Evolutionary conservation across 1,284 basidiomycete species (phyloP).

Genomic region (Tremellales sp.): DNA sequence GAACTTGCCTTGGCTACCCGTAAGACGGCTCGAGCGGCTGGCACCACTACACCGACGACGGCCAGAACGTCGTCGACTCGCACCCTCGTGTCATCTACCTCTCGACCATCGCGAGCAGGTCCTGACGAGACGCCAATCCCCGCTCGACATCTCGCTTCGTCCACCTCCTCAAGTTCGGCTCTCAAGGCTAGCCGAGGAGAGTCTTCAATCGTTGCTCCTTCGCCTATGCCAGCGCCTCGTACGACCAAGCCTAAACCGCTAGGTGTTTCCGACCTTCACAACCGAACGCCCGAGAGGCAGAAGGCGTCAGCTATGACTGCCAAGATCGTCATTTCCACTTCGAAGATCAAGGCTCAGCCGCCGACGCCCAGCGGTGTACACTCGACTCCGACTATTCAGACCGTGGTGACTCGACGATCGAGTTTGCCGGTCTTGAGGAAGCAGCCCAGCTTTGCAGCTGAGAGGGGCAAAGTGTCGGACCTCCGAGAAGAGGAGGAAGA

Average conservation of each 20-base stretch:
- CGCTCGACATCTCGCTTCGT: neutral
- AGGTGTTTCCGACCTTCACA: neutral
- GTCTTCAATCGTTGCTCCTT: constrained; percentile 1
- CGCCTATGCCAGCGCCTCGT: too few species aligned
- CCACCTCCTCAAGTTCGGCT: neutral
- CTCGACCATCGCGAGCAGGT: neutral
- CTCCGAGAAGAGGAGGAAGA: neutral
- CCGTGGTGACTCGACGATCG: constrained; percentile 11
- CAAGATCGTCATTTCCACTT: neutral
- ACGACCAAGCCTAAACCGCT: neutral
- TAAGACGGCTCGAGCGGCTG: too few species aligned
- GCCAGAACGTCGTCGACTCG: neutral
- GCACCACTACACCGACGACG: neutral
- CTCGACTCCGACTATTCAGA: neutral
- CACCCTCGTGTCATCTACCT: neutral
- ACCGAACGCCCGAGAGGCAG: neutral
- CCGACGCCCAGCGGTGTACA: neutral
- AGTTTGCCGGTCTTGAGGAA: constrained; percentile 24
- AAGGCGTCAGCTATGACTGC: neutral
- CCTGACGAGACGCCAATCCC: neutral
- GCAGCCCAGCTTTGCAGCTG: neutral
- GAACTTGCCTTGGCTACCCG: constrained; percentile 25
- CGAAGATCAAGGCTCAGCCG: neutral
- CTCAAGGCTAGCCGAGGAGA: neutral
- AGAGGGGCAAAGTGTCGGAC: neutral